Base-by-base conservation (phyloP, 192 early-diverging fungal genomes). In the Entomortierella chlamydospora region DNA sequence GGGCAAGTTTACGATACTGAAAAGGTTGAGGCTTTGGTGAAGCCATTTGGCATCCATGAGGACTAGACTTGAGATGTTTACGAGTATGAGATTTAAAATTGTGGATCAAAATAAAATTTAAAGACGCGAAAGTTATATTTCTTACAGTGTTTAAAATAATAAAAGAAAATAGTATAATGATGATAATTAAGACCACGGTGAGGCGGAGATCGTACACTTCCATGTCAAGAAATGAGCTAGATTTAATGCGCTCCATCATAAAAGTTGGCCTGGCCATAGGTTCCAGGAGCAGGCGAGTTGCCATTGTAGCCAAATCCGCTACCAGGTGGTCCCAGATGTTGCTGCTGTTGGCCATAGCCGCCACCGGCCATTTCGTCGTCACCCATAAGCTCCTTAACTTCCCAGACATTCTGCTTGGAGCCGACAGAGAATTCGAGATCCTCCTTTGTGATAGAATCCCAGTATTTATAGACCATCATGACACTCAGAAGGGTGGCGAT, bases 401-500 rank as follows among this genome's bases (percentile, higher is more conserved):
- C 94, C 94, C 94, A 96, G 0, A 92, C 90, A 61, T 93, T 93
- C 54, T 87, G 88, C 81, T 95, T 95, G 18, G 89, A 89, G 30
- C 93, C 92, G 39, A 96, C 95, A 10, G 90, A 90, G 77, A 95
- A 96, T 81, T 96, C 95, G 10, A 96, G 83, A 84, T 95, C 95
- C 79, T 96, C 95, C 70, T 95, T 96, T 15, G 95, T 96, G 57
- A 96, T 95, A 29, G 88, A 90, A 74, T 96, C 95, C 95, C 95
- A 96, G 83, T 93, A 96, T 83, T 96, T 96, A 87, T 96, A 96
- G 17, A 96, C 94, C 93, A 96, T 95, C 95, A 96, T 96, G 43
- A 96, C 94, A 41, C 89, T 91, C 60, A 96, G 71, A 31, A 96
- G 82, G 2, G 89, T 94, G 61, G 88, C 90, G 34, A 93, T 92